These are phyloP conservation scores for Torulaspora indica DNA, from an alignment of 805 yeast genomes.

Conservation along the genomic window DNA sequence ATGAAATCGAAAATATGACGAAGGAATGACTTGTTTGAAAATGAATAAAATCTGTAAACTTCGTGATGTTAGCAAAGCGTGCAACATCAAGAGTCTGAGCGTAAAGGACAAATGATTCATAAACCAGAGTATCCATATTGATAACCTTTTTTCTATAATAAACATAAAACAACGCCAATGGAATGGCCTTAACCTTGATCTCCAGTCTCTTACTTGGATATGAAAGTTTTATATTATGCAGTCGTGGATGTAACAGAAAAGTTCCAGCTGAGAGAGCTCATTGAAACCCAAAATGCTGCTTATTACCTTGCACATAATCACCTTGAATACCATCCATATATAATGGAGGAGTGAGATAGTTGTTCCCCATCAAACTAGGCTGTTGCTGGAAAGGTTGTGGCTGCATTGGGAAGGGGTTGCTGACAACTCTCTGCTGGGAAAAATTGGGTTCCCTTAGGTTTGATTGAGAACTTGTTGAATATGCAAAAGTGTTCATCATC, in stretches of 20 bases:
- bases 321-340: slow-evolving; percentile 12
- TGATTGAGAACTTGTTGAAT: slow-evolving; percentile 14
- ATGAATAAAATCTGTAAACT: background rate
- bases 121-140: background rate
- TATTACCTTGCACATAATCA: slow-evolving; percentile 9
- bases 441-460: slow-evolving; percentile 13
- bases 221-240: slow-evolving; percentile 7
- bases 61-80: background rate
- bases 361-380: slow-evolving; percentile 10
- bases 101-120: background rate
- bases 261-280: slow-evolving; percentile 1
- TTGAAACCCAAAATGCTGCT: slow-evolving; percentile 12
- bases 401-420: slow-evolving; percentile 22
- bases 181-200: background rate
- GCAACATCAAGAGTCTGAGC: background rate
- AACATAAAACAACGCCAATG: slow-evolving; percentile 6
- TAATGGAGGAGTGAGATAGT: slow-evolving; percentile 10
- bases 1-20: slow-evolving; percentile 1
- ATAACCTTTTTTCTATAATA: slow-evolving; percentile 6
- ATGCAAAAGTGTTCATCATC: slow-evolving; percentile 17
- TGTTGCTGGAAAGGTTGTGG: slow-evolving; percentile 13
- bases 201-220: background rate
- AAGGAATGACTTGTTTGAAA: slow-evolving; percentile 1
- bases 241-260: slow-evolving; percentile 6
- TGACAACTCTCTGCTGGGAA: slow-evolving; percentile 20